Evolutionary conservation across 2,329 filamentous ascomycete species (phyloP).

Genomic region (Cryoendolithus antarcticus): DNA sequence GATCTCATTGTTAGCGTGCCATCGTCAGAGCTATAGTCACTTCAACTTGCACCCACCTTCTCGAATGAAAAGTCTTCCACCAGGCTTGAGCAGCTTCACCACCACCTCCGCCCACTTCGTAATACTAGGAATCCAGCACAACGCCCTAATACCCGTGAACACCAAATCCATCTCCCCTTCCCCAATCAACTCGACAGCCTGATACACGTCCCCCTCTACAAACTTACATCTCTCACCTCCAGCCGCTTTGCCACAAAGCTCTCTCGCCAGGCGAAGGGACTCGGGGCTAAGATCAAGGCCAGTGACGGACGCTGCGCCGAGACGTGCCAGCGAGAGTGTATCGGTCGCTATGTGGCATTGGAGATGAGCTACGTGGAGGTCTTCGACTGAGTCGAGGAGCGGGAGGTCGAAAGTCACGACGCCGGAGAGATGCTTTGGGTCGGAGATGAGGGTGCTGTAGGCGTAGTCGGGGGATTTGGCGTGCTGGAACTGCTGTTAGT

Average conservation of each 20-base stretch:
- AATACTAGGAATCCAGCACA: slow-evolving; percentile 13
- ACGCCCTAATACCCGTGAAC: slow-evolving; percentile 11
- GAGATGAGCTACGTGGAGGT: slow-evolving; percentile 7
- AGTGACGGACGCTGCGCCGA: slow-evolving; percentile 8
- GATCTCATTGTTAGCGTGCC: too few relatives aligned
- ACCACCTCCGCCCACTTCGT: slow-evolving; percentile 9
- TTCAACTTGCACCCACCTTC: slow-evolving; percentile 3
- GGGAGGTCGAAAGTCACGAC: slow-evolving; percentile 11
- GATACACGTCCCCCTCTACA: slow-evolving; percentile 8
- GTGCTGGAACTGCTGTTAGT: slow-evolving; percentile 6
- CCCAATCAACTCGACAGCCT: slow-evolving; percentile 4
- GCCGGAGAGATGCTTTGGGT: slow-evolving; percentile 8
- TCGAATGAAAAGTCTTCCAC: slow-evolving; percentile 11
- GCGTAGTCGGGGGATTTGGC: slow-evolving; percentile 10
- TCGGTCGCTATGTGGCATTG: slow-evolving; percentile 13
- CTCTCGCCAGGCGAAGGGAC: slow-evolving; percentile 7
- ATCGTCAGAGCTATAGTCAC: too few relatives aligned
- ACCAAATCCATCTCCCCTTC: slow-evolving; percentile 10
- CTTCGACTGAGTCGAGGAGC: slow-evolving; percentile 6
- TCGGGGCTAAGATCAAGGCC: slow-evolving; percentile 11
- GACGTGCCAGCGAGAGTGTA: slow-evolving; percentile 10
- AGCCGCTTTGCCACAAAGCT: slow-evolving; percentile 6
- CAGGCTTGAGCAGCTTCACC: slow-evolving; percentile 6
- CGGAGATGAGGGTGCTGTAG: slow-evolving; percentile 3
- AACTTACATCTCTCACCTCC: slow-evolving; percentile 8